Evolutionary conservation across 1,284 basidiomycete genomes (phyloP).

Genomic region (Peniophora sp.): DNA sequence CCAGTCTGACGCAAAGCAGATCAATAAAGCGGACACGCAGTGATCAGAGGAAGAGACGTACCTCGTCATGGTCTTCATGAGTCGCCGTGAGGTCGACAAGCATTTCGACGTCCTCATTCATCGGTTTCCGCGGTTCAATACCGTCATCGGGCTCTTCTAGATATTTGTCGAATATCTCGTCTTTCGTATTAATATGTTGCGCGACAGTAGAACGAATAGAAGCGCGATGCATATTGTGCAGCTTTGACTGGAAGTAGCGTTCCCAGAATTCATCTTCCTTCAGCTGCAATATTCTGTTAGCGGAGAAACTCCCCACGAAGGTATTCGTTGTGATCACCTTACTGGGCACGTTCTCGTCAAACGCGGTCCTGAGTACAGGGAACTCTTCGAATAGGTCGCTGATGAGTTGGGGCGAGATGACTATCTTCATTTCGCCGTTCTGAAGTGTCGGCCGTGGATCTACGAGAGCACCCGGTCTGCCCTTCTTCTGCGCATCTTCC

Average conservation of each 20-base stretch:
- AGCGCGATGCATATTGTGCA: constrained; percentile 92
- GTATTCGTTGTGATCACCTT: constrained; percentile 44
- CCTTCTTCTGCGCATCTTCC: constrained; percentile 69
- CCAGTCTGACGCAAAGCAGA: constrained; percentile 48
- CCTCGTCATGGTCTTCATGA: constrained; percentile 86
- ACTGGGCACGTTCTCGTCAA: constrained; percentile 85
- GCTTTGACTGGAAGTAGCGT: constrained; percentile 90
- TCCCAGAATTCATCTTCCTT: constrained; percentile 93
- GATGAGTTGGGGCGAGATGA: constrained; percentile 88
- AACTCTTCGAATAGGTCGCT: constrained; percentile 98
- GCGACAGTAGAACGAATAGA: constrained; percentile 82
- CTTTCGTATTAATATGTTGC: constrained; percentile 83
- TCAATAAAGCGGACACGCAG: constrained; percentile 1
- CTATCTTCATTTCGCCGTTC: constrained; percentile 80
- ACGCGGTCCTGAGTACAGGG: constrained; percentile 88
- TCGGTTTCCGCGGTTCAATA: constrained; percentile 73
- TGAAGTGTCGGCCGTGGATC: constrained; percentile 81
- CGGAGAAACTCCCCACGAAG: constrained; percentile 4
- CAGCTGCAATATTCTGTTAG: constrained; percentile 40
- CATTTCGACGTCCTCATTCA: constrained; percentile 64
- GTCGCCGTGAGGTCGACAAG: constrained; percentile 87
- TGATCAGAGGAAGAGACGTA: constrained; percentile 20
- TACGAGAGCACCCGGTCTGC: constrained; percentile 79
- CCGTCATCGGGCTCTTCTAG: constrained; percentile 93
- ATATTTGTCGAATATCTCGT: constrained; percentile 94